Base-by-base conservation (phyloP, 495 filamentous ascomycete species). In the Xylaria grammica region DNA sequence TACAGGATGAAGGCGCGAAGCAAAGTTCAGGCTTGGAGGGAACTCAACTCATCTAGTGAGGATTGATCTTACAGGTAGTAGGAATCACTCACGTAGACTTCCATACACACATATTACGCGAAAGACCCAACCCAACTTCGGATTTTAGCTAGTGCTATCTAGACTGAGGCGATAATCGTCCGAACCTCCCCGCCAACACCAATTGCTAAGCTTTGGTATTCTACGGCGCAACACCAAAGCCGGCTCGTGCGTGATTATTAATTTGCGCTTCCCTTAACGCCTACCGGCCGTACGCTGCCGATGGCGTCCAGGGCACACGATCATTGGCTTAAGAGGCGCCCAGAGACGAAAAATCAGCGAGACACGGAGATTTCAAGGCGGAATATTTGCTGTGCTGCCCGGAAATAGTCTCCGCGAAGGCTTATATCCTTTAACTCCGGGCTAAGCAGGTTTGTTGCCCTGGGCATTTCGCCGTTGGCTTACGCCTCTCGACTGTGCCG, bases 361-460 rank as follows among this genome's bases (percentile, higher is more conserved):
- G 11, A 26, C 20, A 38, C 32, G 51, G 53, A 19, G n/a, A 56
- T 34, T 53, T 24, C 51, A 10, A 53, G 29, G 30, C 51, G 51
- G 51, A 15, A 53, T 32, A 53, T 53, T 1, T 7, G 6, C 34
- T 6, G 10, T 22, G 17, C 51, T 53, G 34, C 15, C 51, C 19
- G 9, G 8, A 5, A 40, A 24, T 54, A 22, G 51, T 19, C 19
- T 54, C 20, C 34, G n/a, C n/a, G n/a, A n/a, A 1, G 1, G 30
- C 30, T 52, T 52, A 52, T n/a, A 20, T 20, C 29, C 29, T 34
- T 27, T 56, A 56, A 40, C 53, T 27, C 53, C 32, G 34, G 17
- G 13, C 22, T 32, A n/a, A 40, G 51, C 22, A 32, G 4, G 53
- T 10, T 19, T 0, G 11, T 26, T 30, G 1, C 11, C 22, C 22